Evolutionary conservation across 495 filamentous ascomycete species (phyloP), one percentile per base, ranked within the genome.

Genomic region (Thozetella sp.): DNA sequence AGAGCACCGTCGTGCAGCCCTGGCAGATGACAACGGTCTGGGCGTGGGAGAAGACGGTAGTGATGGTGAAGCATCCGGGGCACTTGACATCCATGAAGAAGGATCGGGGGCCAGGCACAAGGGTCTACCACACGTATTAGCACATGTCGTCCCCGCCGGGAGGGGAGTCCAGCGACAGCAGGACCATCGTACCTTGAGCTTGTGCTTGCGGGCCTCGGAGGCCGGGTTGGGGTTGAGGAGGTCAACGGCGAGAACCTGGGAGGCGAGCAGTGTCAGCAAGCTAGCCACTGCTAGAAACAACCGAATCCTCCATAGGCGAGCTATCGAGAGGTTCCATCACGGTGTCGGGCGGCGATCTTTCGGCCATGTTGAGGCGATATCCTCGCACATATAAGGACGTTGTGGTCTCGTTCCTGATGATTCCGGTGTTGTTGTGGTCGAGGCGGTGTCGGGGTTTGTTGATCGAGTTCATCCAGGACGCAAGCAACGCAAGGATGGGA

Each of bases 41-140:
- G 76, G 95, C 95, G 86, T 99, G 95, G 59, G 94, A 97, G 90
- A 97, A 99, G 79, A 99, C 95, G 77, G 94, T 97, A 74, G 95
- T 99, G 88, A 99, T 99, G 71, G 92, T 97, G 90, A 99, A 99
- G 90, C 95, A 99, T 72, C 95, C 95, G 74, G 94, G 95, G 89
- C 95, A 99, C 87, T 97, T 99, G 82, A 99, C 95, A 71, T 99
- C 95, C 95, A 99, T 99, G 88, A 99, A 99, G 89, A 98, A 99
- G 68, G 93, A 97, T 70, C 95, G 92, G 63, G 95, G 95, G 59
- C 87, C 88, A 68, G 95, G 95, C 72, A 99, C 95, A 71, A 99
- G 89, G 57, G 85, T 90, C 95, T 97, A 67, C 59, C 45, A 13
- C 58, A 45, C 26, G 24, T 9, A 60, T 73, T 62, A 76, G 64